Conservation (phyloP, 495 filamentous ascomycete genomes). For the Podospora sp. region DNA sequence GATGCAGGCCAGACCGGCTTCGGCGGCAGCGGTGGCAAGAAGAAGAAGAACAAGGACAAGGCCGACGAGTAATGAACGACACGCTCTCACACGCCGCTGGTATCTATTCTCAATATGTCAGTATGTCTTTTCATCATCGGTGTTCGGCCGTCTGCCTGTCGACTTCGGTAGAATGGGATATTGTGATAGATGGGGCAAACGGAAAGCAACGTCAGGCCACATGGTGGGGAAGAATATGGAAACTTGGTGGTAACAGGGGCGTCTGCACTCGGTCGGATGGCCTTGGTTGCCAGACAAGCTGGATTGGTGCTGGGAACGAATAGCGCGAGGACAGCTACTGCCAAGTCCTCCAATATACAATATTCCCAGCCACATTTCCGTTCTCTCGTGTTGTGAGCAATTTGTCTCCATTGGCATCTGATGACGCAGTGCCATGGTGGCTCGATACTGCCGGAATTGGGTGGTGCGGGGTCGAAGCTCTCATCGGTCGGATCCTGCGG, state of each 20-base stretch:
- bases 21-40: conserved; percentile 71
- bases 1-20: conserved; percentile 55
- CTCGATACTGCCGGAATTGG: not conserved
- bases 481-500: not conserved
- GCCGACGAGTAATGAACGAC: conserved; percentile 46
- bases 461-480: not conserved
- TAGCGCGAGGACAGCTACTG: not conserved
- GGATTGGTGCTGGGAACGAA: not conserved
- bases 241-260: not conserved
- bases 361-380: not conserved
- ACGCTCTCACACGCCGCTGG: conserved; percentile 6
- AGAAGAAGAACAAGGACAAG: conserved; percentile 69
- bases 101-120: conserved; percentile 13
- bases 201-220: not conserved
- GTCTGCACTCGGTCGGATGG: not conserved
- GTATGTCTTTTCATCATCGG: conserved; percentile 4
- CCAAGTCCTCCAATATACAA: not conserved
- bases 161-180: conserved; percentile 21
- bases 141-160: conserved; percentile 17
- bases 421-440: not conserved
- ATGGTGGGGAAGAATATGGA: not conserved
- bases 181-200: conserved; percentile 14
- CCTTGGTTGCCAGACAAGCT: not conserved
- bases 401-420: not conserved
- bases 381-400: not conserved